Conservation (phyloP, 2,329 filamentous ascomycete genomes). For the Hymenoscyphus repandus region DNA sequence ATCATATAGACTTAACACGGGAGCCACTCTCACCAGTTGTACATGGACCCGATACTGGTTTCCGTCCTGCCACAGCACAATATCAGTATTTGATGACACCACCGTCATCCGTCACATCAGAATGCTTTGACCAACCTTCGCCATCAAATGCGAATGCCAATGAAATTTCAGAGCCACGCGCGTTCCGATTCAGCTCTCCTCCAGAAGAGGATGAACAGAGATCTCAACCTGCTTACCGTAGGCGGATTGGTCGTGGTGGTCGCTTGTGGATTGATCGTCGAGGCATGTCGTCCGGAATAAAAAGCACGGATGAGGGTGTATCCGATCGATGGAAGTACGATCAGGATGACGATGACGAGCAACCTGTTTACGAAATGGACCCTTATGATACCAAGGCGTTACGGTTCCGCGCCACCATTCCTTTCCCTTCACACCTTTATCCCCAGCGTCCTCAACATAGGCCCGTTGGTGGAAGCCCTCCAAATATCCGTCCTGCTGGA, state of each 20-base stretch:
- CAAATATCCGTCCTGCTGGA: constrained; percentile 20
- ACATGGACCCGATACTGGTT: constrained; percentile 54
- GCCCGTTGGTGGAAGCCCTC: constrained; percentile 15
- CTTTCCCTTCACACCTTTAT: constrained; percentile 25
- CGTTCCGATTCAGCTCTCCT: constrained; percentile 24
- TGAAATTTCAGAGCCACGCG: constrained; percentile 23
- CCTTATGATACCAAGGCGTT: constrained; percentile 57
- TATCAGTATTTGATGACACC: constrained; percentile 62
- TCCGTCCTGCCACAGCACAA: constrained; percentile 67
- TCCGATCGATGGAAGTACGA: constrained; percentile 81
- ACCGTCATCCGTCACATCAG: constrained; percentile 41
- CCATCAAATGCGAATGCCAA: constrained; percentile 25
- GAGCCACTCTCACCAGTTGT: constrained; percentile 78
- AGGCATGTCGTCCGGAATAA: constrained; percentile 51
- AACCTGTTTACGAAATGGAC: constrained; percentile 69
- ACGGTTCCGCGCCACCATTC: constrained; percentile 49
- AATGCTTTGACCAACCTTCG: constrained; percentile 32
- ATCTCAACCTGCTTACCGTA: constrained; percentile 62
- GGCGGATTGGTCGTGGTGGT: constrained; percentile 78
- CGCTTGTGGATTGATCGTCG: constrained; percentile 85
- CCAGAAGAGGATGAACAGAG: constrained; percentile 28
- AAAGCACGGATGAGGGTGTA: constrained; percentile 38
- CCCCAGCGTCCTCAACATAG: constrained; percentile 22
- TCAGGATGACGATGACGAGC: constrained; percentile 75
- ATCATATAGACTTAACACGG: constrained; percentile 82